Conservation (phyloP, 192 early-diverging fungal genomes). For the Spizellomyces punctatus region DNA sequence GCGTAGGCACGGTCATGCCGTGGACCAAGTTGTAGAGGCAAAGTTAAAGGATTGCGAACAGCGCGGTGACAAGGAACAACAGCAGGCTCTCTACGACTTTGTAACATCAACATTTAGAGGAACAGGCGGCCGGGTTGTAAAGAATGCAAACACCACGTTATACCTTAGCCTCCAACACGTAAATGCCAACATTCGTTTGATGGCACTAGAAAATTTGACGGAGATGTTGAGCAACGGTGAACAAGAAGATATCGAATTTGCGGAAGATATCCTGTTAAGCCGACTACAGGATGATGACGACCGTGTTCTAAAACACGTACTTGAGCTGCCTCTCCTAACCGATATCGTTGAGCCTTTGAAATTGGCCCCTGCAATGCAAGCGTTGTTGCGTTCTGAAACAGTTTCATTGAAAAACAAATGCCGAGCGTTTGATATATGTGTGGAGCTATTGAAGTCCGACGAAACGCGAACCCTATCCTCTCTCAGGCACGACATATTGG, state of each 20-base stretch:
- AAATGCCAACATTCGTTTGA: slow-evolving; percentile 66
- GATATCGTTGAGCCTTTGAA: neutral
- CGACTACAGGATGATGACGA: slow-evolving; percentile 58
- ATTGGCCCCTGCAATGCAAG: slow-evolving; percentile 14
- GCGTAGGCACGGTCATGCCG: slow-evolving; percentile 7
- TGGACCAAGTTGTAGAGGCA: slow-evolving; percentile 21
- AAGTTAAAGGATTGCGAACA: neutral
- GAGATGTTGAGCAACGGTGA: slow-evolving; percentile 47
- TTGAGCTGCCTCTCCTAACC: slow-evolving; percentile 36
- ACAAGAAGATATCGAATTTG: slow-evolving; percentile 42
- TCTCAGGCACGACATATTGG: slow-evolving; percentile 16
- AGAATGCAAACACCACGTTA: slow-evolving; percentile 75
- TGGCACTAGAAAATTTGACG: slow-evolving; percentile 68
- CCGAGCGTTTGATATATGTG: slow-evolving; percentile 19
- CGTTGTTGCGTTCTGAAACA: slow-evolving; percentile 1
- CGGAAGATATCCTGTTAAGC: slow-evolving; percentile 50
- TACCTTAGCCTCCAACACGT: slow-evolving; percentile 80
- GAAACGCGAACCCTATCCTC: neutral
- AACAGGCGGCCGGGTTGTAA: slow-evolving; percentile 62
- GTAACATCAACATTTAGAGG: slow-evolving; percentile 58
- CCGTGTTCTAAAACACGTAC: slow-evolving; percentile 45
- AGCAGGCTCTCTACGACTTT: slow-evolving; percentile 54
- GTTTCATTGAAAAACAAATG: neutral
- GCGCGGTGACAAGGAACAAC: neutral
- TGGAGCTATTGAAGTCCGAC: slow-evolving; percentile 1